Evolutionary conservation across 345 rosid species (phyloP).

Genomic region (Angophora floribunda): DNA sequence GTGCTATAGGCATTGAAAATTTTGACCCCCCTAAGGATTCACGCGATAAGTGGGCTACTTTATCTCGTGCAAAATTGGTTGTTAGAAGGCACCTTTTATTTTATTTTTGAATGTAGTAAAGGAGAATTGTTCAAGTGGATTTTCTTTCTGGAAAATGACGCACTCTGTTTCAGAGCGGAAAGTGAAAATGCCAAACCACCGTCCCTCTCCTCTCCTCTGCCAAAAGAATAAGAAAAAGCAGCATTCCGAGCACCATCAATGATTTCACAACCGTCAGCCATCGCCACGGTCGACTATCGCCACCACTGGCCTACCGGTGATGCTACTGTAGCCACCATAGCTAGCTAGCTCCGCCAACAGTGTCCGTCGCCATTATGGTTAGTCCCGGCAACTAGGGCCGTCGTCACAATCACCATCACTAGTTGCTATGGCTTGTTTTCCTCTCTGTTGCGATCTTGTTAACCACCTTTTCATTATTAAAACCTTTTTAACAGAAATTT

Average conservation of each 20-base stretch:
- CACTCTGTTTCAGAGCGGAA: not conserved
- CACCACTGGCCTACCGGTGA: not conserved
- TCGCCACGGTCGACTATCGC: not conserved
- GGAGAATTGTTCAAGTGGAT: not conserved
- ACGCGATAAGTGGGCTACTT: not conserved
- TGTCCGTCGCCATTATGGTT: not conserved
- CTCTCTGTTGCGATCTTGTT: not conserved
- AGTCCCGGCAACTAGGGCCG: not conserved
- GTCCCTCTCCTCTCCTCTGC: not conserved
- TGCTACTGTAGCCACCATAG: not conserved
- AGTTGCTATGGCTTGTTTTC: not conserved
- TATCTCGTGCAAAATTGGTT: not conserved
- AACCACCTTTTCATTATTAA: not conserved
- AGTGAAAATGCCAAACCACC: not conserved
- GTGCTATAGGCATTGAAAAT: not conserved
- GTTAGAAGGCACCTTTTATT: not conserved
- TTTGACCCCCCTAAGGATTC: not conserved
- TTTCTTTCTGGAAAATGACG: not conserved
- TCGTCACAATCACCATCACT: not conserved
- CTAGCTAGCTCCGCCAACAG: not conserved
- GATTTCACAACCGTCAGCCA: not conserved
- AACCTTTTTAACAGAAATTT: not conserved
- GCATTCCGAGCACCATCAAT: not conserved
- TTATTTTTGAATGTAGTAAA: not conserved
- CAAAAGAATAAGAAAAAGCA: not conserved